Base-by-base conservation (phyloP, 2,329 filamentous ascomycete species). In the Aureobasidium sp. region DNA sequence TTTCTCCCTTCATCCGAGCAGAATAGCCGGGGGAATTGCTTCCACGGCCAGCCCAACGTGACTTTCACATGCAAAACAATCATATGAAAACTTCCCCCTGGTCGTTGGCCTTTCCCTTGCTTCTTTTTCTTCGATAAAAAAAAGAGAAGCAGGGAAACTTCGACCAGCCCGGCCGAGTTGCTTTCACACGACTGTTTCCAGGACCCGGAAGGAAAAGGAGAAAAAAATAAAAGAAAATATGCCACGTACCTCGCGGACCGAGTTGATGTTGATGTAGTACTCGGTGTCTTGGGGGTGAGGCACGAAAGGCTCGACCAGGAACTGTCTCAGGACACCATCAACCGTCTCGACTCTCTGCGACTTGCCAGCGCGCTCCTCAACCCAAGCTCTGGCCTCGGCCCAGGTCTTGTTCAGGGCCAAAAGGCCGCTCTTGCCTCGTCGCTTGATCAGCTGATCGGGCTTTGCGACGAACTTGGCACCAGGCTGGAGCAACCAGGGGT, bases 181-280 rank as follows among this genome's bases (percentile, higher is more conserved):
- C 11, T 34, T 19, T 27, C 6, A 11, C n/a, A 22, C 39, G 45
- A 49, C 24, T 21, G 14, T 3, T 21, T 21, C 39, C 45, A 24
- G 39, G 34, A 30, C 11, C 27, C 27, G 7, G 34, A 30, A 39
- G n/a, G 30, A 53, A 37, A 47, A 32, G 17, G 11, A 24, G 25
- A 16, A 32, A 53, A 47, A 47, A 39, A 60, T 57, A 57, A 57
- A 59, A 52, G 52, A 57, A 60, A 63, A 61, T n/a, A 58, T 62
- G 53, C 40, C 35, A 84, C 90, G 84, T 84, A 97, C 93, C 85
- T 97, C 93, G 79, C 93, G 88, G 68, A 95, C 90, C 59, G 93
- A 97, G 83, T 96, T 93, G 79, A 98, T 98, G 84, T 96, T 96
- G 79, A 98, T 95, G 78, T 98, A 98, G 79, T 97, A 97, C 76